Base-by-base conservation (phyloP, 768 basidiomycete genomes). In the Suillus paluster region DNA sequence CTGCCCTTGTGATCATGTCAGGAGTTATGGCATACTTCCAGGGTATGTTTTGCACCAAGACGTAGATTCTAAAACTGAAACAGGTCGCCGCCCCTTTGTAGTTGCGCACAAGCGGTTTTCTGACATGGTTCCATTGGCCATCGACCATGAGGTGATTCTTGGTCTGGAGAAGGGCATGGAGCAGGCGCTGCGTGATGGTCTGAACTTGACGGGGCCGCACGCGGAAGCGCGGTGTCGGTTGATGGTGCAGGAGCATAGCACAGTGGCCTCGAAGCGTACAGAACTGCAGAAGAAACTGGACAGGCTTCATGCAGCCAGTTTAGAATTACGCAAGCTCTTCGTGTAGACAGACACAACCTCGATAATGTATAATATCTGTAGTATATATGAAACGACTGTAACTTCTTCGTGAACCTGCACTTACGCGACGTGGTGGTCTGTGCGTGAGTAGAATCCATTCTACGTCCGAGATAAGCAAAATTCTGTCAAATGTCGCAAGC, bases 21-120 rank as follows among this genome's bases (percentile, higher is more conserved):
- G 82, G 86, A 59, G 87, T 90, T 1, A 79, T 87, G 5, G 89
- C 86, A 0, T 91, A 91, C 65, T 91, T 91, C 71, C 87, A 91
- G 79, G 90, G 91, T 89, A 67, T 9, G 67, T 60, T n/a, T 34
- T 49, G 45, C 23, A 38, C 33, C 30, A 5, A 34, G 15, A 2
- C 10, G 23, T 19, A 15, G 49, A 30, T 33, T 50, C n/a, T 7
- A 50, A 56, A 44, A 62, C 46, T 50, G 10, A 5, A 38, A 36
- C n/a, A 30, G 7, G 23, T n/a, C n/a, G n/a, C n/a, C 25, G 63
- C 44, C 25, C 15, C 25, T 33, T 42, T 63, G 6, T 60, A 89
- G 83, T 84, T 8, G 74, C 81, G 0, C 81, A 81, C 65, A 82
- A 80, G 63, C 81, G 80, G 0, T 80, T 81, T 48, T 66, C 69